A percentile compares a stretch with the other conserved stretches of the same genome.
phyloP scores from a whole-genome alignment of 2,329 filamentous ascomycete genomes.

The Fusarium austroafricanum region DNA sequence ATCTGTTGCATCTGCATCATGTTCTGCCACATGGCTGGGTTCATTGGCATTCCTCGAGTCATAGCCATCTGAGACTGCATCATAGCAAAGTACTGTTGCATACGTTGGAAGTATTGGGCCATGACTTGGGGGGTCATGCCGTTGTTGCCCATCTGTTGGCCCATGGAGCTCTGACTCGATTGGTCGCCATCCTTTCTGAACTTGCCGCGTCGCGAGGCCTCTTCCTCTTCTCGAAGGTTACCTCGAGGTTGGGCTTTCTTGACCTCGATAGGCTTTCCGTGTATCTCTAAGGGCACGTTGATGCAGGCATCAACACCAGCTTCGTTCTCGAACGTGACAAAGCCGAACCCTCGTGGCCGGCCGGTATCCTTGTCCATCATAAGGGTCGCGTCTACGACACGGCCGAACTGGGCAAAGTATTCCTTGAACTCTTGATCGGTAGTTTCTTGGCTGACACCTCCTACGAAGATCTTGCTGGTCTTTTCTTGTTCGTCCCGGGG shows the following conservation, averaged over 20 bases:
- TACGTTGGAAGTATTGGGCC: constrained; percentile 98
- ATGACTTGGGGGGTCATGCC: constrained; percentile 96
- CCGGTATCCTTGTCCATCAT: constrained; percentile 99
- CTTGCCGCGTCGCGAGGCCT: constrained; percentile 71
- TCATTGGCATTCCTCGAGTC: constrained; percentile 78
- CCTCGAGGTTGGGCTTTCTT: constrained; percentile 97
- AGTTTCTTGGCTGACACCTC: constrained; percentile 95
- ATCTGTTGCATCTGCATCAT: constrained; percentile 83
- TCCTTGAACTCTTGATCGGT: constrained; percentile 96
- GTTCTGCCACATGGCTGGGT: constrained; percentile 80
- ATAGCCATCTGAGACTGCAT: constrained; percentile 95
- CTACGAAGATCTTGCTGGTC: constrained; percentile 98
- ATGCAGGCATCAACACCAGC: constrained; percentile 93
- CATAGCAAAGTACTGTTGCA: constrained; percentile 97
- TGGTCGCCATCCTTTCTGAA: constrained; percentile 68
- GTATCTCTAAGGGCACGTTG: constrained; percentile 85
- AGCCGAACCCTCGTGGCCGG: constrained; percentile 94
- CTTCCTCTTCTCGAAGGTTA: constrained; percentile 92
- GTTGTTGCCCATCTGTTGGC: constrained; percentile 58
- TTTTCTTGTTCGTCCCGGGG: constrained; percentile 98
- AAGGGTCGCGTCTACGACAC: constrained; percentile 94
- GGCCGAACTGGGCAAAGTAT: constrained; percentile 96
- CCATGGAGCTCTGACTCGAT: constrained; percentile 54
- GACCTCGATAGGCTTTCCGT: constrained; percentile 96
- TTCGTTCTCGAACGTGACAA: constrained; percentile 98